phyloP scores from a whole-genome alignment of 1,284 basidiomycete genomes.

The Melampsora larici-populina region DNA sequence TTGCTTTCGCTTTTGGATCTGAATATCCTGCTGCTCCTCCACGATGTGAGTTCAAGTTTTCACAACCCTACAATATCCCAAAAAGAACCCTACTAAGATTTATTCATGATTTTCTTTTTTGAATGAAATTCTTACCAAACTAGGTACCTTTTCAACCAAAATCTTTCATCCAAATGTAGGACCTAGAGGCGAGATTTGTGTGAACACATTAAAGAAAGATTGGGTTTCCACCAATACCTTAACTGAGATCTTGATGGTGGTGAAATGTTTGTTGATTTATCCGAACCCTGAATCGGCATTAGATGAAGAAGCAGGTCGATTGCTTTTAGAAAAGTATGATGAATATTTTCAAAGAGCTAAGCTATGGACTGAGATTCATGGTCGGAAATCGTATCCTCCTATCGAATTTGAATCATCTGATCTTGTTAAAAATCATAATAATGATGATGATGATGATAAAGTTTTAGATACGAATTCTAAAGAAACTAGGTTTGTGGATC shows the following conservation, averaged over 20 bases:
- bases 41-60: conserved; percentile 66
- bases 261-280: conserved; percentile 91
- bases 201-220: conserved; percentile 94
- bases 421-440: no score
- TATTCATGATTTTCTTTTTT: no score
- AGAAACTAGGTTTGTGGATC: neutral
- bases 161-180: conserved; percentile 97
- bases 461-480: neutral
- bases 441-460: neutral
- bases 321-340: conserved; percentile 81
- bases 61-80: neutral
- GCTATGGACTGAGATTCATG: conserved; percentile 79
- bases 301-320: conserved; percentile 88
- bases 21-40: conserved; percentile 87
- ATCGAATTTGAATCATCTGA: neutral
- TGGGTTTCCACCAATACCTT: conserved; percentile 92
- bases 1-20: conserved; percentile 75
- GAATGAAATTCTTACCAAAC: conserved; percentile 15
- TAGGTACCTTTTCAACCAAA: conserved; percentile 83
- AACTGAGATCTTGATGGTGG: conserved; percentile 74
- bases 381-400: conserved; percentile 58
- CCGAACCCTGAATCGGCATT: conserved; percentile 93
- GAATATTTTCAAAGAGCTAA: conserved; percentile 75
- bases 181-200: conserved; percentile 84
- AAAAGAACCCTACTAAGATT: no score